These are phyloP conservation scores for Daldinia eschscholtzii DNA, from an alignment of 2,329 filamentous ascomycete species.

Conservation along the genomic window DNA sequence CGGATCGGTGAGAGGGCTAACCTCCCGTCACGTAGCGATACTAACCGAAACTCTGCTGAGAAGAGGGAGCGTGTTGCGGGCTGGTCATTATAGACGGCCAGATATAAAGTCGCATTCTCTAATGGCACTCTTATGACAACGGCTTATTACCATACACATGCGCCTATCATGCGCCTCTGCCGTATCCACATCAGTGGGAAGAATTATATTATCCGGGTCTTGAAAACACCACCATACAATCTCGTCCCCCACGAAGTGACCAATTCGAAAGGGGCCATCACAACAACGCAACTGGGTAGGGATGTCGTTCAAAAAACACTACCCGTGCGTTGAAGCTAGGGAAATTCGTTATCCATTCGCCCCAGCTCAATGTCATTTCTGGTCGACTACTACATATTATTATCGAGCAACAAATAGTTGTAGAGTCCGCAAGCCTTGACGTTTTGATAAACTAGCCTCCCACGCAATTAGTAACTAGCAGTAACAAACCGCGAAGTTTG, in stretches of 20 bases:
- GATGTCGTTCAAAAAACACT: conserved; percentile 6
- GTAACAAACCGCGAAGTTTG: conserved; percentile 26
- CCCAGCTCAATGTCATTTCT: conserved; percentile 8
- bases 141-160: conserved; percentile 22
- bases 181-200: conserved; percentile 32
- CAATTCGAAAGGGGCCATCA: conserved; percentile 14
- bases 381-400: conserved; percentile 11
- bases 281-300: conserved; percentile 21
- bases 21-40: conserved; percentile 23
- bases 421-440: conserved; percentile 7
- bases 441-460: conserved; percentile 27
- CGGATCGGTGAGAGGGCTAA: conserved; percentile 27
- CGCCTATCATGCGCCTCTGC: conserved; percentile 15
- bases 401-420: conserved; percentile 12
- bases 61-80: conserved; percentile 15
- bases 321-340: conserved; percentile 13
- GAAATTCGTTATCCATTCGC: conserved; percentile 13
- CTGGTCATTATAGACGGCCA: conserved; percentile 27
- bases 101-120: conserved; percentile 29
- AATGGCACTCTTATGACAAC: conserved; percentile 24
- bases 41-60: conserved; percentile 27
- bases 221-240: conserved; percentile 28
- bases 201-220: conserved; percentile 28
- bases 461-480: conserved; percentile 5
- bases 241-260: conserved; percentile 17